A percentile compares a stretch with the other conserved stretches of the same genome.
Conservation (phyloP, 2,329 filamentous ascomycete genomes). For the Pseudogymnoascus pannorum region DNA sequence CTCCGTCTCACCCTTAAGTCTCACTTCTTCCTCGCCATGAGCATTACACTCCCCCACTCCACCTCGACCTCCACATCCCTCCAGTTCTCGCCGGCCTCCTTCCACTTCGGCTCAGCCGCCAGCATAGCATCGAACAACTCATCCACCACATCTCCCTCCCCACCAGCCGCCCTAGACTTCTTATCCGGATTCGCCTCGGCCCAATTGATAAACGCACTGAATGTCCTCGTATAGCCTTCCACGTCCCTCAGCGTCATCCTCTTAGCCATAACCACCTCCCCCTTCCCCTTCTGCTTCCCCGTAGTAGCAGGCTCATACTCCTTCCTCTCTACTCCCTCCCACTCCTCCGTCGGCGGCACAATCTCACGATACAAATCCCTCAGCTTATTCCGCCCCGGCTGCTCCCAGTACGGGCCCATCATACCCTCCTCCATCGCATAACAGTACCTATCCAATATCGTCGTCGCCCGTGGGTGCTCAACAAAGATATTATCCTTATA, state of each 20-base stretch:
- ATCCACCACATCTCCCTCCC: constrained; percentile 55
- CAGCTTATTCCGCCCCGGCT: constrained; percentile 50
- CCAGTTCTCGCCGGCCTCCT: constrained; percentile 41
- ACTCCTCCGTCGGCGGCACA: constrained; percentile 43
- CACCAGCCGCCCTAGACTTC: constrained; percentile 45
- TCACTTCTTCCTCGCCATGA: constrained; percentile 44
- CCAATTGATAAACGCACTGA: constrained; percentile 54
- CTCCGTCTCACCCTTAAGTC: background rate
- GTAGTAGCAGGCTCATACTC: constrained; percentile 48
- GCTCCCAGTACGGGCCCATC: constrained; percentile 55
- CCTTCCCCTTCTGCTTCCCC: constrained; percentile 33
- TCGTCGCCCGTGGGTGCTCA: constrained; percentile 43
- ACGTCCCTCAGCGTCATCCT: constrained; percentile 48
- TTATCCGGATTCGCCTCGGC: constrained; percentile 44
- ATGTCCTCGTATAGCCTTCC: constrained; percentile 55
- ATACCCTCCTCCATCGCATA: constrained; percentile 44
- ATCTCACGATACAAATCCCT: constrained; percentile 45
- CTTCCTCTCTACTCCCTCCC: constrained; percentile 44
- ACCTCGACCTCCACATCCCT: constrained; percentile 46
- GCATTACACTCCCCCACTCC: constrained; percentile 54
- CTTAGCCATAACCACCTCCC: constrained; percentile 44
- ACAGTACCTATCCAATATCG: constrained; percentile 47
- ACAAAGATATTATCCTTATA: constrained; percentile 58
- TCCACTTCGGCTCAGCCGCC: constrained; percentile 46
- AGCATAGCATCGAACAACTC: constrained; percentile 52